Evolutionary conservation across 2,329 filamentous ascomycete species (phyloP).

Genomic region (Calonectria ilicicola): DNA sequence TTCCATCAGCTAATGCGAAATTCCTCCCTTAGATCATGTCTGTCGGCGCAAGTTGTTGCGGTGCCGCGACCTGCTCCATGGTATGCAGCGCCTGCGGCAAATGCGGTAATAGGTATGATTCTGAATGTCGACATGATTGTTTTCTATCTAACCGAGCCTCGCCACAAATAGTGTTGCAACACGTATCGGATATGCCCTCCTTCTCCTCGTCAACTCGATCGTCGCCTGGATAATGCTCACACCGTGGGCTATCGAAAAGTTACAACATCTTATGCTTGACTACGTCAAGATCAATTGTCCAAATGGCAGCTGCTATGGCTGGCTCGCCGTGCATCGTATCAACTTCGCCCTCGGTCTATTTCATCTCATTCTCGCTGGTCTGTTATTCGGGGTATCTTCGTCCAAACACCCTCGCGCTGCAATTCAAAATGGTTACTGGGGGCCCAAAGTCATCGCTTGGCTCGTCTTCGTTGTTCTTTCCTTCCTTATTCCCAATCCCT

Average conservation of each 20-base stretch:
- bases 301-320: constrained; percentile 92
- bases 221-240: constrained; percentile 99
- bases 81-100: constrained; percentile 97
- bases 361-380: constrained; percentile 85
- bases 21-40: constrained; percentile 71
- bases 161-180: constrained; percentile 82
- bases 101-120: constrained; percentile 86
- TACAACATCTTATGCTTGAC: constrained; percentile 91
- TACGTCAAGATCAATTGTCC: constrained; percentile 96
- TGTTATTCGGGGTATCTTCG: constrained; percentile 87
- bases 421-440: constrained; percentile 99
- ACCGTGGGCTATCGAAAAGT: constrained; percentile 96
- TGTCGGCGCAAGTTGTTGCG: constrained; percentile 90
- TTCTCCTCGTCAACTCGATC: constrained; percentile 96
- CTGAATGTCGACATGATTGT: not conserved
- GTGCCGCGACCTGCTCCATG: constrained; percentile 95
- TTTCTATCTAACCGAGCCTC: constrained; percentile 26
- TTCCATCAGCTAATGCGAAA: constrained; percentile 15
- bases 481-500: constrained; percentile 94
- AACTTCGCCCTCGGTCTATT: constrained; percentile 97
- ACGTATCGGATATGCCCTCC: constrained; percentile 94
- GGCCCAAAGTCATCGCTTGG: constrained; percentile 94
- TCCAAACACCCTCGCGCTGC: constrained; percentile 89
- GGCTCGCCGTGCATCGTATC: constrained; percentile 96
- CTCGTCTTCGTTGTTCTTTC: constrained; percentile 87